Evolutionary conservation across 2,329 filamentous ascomycete genomes (phyloP), one percentile per base, ranked within the genome.

Genomic region (Aspergillus unguis): DNA sequence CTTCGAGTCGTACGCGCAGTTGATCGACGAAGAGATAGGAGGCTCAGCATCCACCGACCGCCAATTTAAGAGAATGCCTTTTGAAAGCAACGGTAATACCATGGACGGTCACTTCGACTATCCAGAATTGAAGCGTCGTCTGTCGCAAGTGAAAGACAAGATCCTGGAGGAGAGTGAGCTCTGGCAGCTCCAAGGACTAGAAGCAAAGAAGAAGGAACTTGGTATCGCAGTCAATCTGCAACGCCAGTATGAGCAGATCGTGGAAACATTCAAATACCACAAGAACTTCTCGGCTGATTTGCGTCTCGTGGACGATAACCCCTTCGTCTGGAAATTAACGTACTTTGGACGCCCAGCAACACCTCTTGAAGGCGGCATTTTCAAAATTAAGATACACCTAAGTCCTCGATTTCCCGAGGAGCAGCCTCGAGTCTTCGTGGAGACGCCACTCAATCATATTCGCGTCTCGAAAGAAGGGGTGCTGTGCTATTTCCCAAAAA

Each of bases 261-360:
- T 85, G 4, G 85, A 90, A 62, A 80, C 83, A 10, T 88, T 92
- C 73, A 90, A 88, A 69, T 78, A 80, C 23, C 80, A 84, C 55
- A 85, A 87, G 44, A 81, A 84, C 27, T 78, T 84, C 28, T 86
- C 89, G 0, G 79, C 96, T 52, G 86, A 91, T 60, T 75, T 97
- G 35, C 82, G 85, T 51, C 76, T 97, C 5, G 85, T 88, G 29
- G 80, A 94, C 58, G 82, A 80, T 36, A 97, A 96, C 63, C 92
- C 92, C 0, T 96, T 96, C 65, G 79, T 92, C 23, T 97, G 94
- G 94, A 72, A 81, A 23, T 70, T 97, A 54, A 94, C 90, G 1
- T 92, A 96, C 68, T 95, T 96, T 67, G 94, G 94, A 27, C 83
- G 86, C 50, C 90, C 91, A 0, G 95, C 94, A 87, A 95, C 91